These are phyloP conservation scores for Pseudogymnoascus sp. DNA, from an alignment of 2,329 filamentous ascomycete genomes.

Conservation along the genomic window DNA sequence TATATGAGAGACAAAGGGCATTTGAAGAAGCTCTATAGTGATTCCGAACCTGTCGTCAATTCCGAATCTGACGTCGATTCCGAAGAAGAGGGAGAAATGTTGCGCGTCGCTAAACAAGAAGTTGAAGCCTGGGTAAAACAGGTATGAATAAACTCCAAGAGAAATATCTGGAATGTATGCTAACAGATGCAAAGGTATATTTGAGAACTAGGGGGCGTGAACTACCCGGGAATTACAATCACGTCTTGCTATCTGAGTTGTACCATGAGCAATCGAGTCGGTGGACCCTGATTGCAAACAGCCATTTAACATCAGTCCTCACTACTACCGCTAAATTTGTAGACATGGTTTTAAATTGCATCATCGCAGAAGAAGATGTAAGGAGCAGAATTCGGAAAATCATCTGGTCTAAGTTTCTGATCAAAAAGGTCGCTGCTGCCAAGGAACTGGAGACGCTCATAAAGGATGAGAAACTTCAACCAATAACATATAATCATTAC, in stretches of 20 bases:
- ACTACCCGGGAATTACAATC: slow-evolving; percentile 29
- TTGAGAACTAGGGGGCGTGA: slow-evolving; percentile 22
- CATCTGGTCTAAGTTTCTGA: slow-evolving; percentile 12
- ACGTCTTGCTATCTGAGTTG: slow-evolving; percentile 28
- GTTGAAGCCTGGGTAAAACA: slow-evolving; percentile 11
- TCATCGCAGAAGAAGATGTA: slow-evolving; percentile 12
- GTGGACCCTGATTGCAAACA: slow-evolving; percentile 22
- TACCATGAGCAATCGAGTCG: slow-evolving; percentile 27
- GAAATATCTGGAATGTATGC: neutral
- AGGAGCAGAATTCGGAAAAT: slow-evolving; percentile 5
- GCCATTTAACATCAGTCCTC: slow-evolving; percentile 13
- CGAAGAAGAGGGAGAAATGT: neutral
- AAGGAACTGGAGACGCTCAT: slow-evolving; percentile 21
- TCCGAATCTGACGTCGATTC: neutral
- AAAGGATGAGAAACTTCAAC: slow-evolving; percentile 18
- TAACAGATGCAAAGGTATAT: slow-evolving; percentile 15
- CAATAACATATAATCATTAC: slow-evolving; percentile 28
- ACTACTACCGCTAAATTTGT: slow-evolving; percentile 14
- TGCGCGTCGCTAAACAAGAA: neutral
- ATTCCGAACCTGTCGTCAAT: too few species aligned
- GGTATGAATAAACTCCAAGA: slow-evolving; percentile 7
- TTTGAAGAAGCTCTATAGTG: neutral
- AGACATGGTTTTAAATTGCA: neutral
- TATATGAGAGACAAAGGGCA: neutral
- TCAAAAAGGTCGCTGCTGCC: slow-evolving; percentile 11